Evolutionary conservation across 2,329 filamentous ascomycete genomes (phyloP).

Genomic region (Talaromyces sp.): DNA sequence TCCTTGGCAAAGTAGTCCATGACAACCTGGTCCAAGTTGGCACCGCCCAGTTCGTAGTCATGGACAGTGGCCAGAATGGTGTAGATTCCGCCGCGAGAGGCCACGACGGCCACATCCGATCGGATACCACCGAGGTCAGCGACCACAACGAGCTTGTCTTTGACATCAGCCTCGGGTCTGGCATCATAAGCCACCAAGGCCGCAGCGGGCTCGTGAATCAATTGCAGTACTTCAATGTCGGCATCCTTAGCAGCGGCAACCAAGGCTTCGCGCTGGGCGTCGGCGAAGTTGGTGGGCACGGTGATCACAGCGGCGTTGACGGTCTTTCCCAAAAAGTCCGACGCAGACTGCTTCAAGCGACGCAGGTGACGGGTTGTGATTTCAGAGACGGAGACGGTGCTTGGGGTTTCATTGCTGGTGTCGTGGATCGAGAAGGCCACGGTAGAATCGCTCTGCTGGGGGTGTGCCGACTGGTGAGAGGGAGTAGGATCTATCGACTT

Average conservation of each 20-base stretch:
- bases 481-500: constrained; percentile 95
- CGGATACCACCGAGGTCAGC: constrained; percentile 90
- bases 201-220: constrained; percentile 86
- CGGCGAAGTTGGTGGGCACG: constrained; percentile 87
- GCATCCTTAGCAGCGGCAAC: constrained; percentile 72
- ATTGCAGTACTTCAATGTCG: constrained; percentile 83
- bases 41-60: constrained; percentile 89
- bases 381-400: constrained; percentile 72
- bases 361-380: constrained; percentile 79
- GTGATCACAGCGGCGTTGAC: constrained; percentile 95
- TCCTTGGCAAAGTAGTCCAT: constrained; percentile 98
- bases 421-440: constrained; percentile 84
- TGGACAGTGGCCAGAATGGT: constrained; percentile 88
- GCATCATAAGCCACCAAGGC: constrained; percentile 89
- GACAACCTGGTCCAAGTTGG: constrained; percentile 80
- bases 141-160: constrained; percentile 88
- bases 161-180: constrained; percentile 64
- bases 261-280: constrained; percentile 79
- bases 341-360: constrained; percentile 75
- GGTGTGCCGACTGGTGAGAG: constrained; percentile 89
- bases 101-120: constrained; percentile 85
- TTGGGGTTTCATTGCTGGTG: constrained; percentile 60
- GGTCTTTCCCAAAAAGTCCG: constrained; percentile 86
- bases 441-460: constrained; percentile 65
- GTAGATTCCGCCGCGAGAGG: constrained; percentile 92